Base-by-base conservation (phyloP, 176 grass and related monocot species). In the Cymbopogon citratus region DNA sequence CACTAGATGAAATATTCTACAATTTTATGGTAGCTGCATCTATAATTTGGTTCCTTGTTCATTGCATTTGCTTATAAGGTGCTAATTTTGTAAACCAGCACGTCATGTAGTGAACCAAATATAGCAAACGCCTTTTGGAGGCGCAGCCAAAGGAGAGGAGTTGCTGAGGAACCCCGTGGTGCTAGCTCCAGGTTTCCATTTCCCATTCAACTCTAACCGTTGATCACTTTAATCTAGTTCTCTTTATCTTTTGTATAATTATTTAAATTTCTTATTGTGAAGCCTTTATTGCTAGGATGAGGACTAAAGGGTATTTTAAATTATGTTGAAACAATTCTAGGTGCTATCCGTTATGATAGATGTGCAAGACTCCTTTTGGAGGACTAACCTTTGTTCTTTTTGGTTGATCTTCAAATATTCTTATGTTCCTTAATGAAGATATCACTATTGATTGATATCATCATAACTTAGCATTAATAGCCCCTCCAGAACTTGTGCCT, bases 61-160 rank as follows among this genome's bases (percentile, higher is more conserved):
- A 38, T 74, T 74, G n/a, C 73, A 77, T 86, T 84, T 79, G 40
- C 81, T 87, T 74, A 89, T 54, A 75, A 74, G 54, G 19, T 63
- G 13, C 35, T 33, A 6, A 25, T 77, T 76, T 28, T 61, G 54
- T 91, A 18, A 78, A 93, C 45, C 73, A 99, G 97, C 89, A 87
- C 85, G 39, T 99, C 97, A 77, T 94, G 94, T 83, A 99, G 97
- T 80, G 97, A 99, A 87, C 89, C 97, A 35, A 91, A 99, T 62
- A 99, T 99, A 85, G 89, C 89, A 77, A 99, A 99, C 85, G 89
- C 87, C 69, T 87, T 93, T 78, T 90, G 90, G 87, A 89, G 93
- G 76, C 88, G 76, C 48, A 95, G 84, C 83, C 90, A 90, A 57
- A 88, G 82, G 74, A 99, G 83, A 93, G 91, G 87, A 90, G 88